These are phyloP conservation scores for Picochlorum sp. DNA, from an alignment of 139 green algal genomes.

Conservation along the genomic window DNA sequence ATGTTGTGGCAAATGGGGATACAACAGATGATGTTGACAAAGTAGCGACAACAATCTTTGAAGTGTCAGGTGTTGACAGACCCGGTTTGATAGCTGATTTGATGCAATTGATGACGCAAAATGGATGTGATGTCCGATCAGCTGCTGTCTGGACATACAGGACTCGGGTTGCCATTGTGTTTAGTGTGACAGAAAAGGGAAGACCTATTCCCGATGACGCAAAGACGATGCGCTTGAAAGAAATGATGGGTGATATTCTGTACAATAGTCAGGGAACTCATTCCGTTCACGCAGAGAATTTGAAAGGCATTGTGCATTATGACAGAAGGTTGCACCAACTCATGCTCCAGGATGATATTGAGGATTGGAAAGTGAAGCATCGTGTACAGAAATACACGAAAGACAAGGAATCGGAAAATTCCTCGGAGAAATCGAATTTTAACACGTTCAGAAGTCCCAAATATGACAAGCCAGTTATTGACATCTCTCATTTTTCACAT, in stretches of 20 bases:
- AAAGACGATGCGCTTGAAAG: constrained; percentile 51
- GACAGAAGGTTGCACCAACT: constrained; percentile 86
- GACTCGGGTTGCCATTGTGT: constrained; percentile 64
- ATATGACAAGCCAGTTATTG: constrained; percentile 43
- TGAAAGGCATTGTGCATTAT: constrained; percentile 70
- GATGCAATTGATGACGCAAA: constrained; percentile 63
- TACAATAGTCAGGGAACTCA: constrained; percentile 4
- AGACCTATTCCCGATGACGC: constrained; percentile 44
- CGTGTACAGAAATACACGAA: neutral
- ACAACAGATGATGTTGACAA: constrained; percentile 27
- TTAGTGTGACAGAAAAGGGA: constrained; percentile 64
- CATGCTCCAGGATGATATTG: constrained; percentile 65
- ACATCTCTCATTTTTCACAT: constrained; percentile 49
- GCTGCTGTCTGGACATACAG: constrained; percentile 80
- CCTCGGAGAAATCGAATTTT: neutral
- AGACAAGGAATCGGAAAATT: neutral
- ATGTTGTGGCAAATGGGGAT: constrained; percentile 39
- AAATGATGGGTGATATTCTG: constrained; percentile 65
- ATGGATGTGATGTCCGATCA: constrained; percentile 76
- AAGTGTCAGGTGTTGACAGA: constrained; percentile 75
- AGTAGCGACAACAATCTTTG: constrained; percentile 68
- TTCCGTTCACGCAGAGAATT: constrained; percentile 11
- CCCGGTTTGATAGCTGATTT: constrained; percentile 76
- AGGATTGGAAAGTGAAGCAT: constrained; percentile 3
- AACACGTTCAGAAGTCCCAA: constrained; percentile 31